Evolutionary conservation across 2,329 filamentous ascomycete species (phyloP).

Genomic region (Pleurostoma richardsiae): DNA sequence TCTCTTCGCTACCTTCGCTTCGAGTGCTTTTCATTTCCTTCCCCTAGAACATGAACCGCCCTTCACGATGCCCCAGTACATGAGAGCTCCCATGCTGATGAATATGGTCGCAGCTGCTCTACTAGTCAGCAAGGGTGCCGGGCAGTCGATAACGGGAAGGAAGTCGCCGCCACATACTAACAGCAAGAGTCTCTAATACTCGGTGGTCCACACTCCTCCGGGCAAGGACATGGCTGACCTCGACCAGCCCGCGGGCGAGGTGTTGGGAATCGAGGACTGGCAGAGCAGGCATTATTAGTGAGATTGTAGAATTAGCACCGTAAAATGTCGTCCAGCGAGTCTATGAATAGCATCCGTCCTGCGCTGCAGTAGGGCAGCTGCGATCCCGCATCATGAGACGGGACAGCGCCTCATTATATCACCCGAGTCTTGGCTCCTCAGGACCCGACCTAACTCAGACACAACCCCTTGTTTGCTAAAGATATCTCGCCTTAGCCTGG

Average conservation of each 20-base stretch:
- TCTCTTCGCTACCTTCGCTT: too few relatives aligned
- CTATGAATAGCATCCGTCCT: not conserved
- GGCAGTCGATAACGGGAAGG: too few relatives aligned
- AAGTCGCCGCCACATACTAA: not conserved
- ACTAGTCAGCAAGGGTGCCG: not conserved
- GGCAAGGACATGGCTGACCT: not conserved
- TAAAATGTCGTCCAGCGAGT: not conserved
- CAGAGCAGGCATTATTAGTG: not conserved
- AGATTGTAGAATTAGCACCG: not conserved
- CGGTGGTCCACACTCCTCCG: not conserved
- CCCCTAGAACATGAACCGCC: not conserved
- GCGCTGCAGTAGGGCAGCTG: not conserved
- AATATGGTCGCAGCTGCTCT: not conserved
- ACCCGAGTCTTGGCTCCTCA: not conserved
- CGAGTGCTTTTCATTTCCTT: not conserved
- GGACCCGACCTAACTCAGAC: too few relatives aligned
- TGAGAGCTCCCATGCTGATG: not conserved
- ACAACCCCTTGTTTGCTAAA: too few relatives aligned
- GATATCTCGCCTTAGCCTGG: not conserved
- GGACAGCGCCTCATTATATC: not conserved
- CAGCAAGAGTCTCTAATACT: not conserved
- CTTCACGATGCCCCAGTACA: not conserved
- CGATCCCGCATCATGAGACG: not conserved
- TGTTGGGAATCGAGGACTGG: not conserved
- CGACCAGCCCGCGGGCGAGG: not conserved